These are phyloP conservation scores for Pseudoturritis turrita DNA, from an alignment of 345 rosid genomes.

Conservation along the genomic window DNA sequence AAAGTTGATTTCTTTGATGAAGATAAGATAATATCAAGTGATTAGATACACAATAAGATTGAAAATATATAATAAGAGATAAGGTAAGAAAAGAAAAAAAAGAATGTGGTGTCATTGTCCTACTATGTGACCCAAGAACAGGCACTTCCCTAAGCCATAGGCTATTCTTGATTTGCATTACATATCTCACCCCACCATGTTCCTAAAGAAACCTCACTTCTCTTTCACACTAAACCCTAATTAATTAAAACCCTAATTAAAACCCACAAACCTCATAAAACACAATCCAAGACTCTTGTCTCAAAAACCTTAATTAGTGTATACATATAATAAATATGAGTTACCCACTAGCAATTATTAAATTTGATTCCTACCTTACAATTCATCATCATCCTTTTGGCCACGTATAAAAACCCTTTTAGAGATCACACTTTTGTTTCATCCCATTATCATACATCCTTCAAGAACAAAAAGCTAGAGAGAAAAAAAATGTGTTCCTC, in stretches of 20 bases:
- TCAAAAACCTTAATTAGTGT: slow-evolving; percentile 19
- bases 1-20: no score
- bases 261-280: slow-evolving; percentile 1
- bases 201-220: slow-evolving; percentile 28
- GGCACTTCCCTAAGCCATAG: slow-evolving; percentile 32
- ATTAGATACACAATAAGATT: not conserved
- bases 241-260: slow-evolving; percentile 12
- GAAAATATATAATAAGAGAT: not conserved
- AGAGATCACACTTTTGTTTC: slow-evolving; percentile 30
- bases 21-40: not conserved
- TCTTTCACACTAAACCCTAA: slow-evolving; percentile 34
- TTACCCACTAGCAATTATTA: slow-evolving; percentile 10
- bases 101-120: slow-evolving; percentile 29
- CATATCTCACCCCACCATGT: slow-evolving; percentile 33
- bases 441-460: slow-evolving; percentile 19
- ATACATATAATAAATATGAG: not conserved
- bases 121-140: slow-evolving; percentile 26
- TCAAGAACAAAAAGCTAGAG: slow-evolving; percentile 7
- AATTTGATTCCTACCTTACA: slow-evolving; percentile 22
- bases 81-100: not conserved
- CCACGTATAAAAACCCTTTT: slow-evolving; percentile 25
- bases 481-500: slow-evolving; percentile 51
- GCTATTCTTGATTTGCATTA: slow-evolving; percentile 29
- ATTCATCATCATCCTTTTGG: slow-evolving; percentile 13
- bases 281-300: slow-evolving; percentile 8